A percentile compares a stretch with the other conserved stretches of the same genome.
Evolutionary conservation across 352 stramenopile genomes (phyloP).

Genomic region (Pythium sp.): DNA sequence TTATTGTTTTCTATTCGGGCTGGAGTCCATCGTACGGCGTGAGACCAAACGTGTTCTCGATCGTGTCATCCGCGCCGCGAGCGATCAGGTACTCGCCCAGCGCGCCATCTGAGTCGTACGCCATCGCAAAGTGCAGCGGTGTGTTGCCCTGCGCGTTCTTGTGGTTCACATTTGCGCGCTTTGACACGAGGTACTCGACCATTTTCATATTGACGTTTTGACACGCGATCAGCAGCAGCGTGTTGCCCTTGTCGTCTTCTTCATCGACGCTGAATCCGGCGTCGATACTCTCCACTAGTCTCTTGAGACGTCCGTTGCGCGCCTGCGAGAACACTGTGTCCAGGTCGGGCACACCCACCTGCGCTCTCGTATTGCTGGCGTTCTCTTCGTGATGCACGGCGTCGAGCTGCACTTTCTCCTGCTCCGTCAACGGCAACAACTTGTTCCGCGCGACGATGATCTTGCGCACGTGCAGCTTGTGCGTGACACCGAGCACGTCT

Average conservation of each 20-base stretch:
- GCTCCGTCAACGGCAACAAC: slow-evolving; percentile 76
- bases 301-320: slow-evolving; percentile 87
- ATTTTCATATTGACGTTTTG: slow-evolving; percentile 91
- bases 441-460: slow-evolving; percentile 85
- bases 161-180: slow-evolving; percentile 90
- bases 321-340: slow-evolving; percentile 90
- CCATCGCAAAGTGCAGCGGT: slow-evolving; percentile 92
- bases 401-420: slow-evolving; percentile 71
- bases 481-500: slow-evolving; percentile 87
- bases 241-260: slow-evolving; percentile 93
- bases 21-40: slow-evolving; percentile 92
- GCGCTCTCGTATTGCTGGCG: slow-evolving; percentile 30
- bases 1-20: slow-evolving; percentile 33
- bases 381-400: slow-evolving; percentile 53
- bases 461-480: slow-evolving; percentile 92
- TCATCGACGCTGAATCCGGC: slow-evolving; percentile 86
- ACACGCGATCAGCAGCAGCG: slow-evolving; percentile 83
- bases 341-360: slow-evolving; percentile 29
- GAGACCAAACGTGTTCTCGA: slow-evolving; percentile 92
- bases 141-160: slow-evolving; percentile 92
- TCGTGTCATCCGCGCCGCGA: slow-evolving; percentile 91
- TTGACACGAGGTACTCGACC: slow-evolving; percentile 83
- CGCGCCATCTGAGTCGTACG: slow-evolving; percentile 87
- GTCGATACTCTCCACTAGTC: slow-evolving; percentile 88
- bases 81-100: slow-evolving; percentile 92